Evolutionary conservation across 2,329 filamentous ascomycete species (phyloP).

Genomic region (Aureobasidium subglaciale): DNA sequence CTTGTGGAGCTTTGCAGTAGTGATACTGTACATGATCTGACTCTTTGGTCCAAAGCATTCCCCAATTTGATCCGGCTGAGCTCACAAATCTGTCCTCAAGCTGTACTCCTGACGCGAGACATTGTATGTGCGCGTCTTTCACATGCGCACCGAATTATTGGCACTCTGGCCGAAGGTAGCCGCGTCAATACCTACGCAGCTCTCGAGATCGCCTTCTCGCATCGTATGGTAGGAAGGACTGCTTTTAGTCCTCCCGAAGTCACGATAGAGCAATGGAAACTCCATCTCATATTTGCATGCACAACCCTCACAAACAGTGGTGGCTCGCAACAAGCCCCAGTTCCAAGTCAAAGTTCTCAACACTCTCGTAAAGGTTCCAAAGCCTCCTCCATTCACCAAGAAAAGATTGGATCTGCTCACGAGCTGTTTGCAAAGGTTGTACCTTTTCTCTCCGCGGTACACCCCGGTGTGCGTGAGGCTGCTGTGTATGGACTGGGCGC

Average conservation of each 20-base stretch:
- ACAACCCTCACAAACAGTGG: constrained; percentile 73
- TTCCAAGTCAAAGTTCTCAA: constrained; percentile 50
- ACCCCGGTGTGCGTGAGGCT: constrained; percentile 75
- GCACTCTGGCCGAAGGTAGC: constrained; percentile 63
- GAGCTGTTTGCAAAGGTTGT: constrained; percentile 89
- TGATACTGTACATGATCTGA: constrained; percentile 88
- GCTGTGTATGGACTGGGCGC: constrained; percentile 88
- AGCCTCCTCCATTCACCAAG: constrained; percentile 57
- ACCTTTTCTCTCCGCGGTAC: constrained; percentile 73
- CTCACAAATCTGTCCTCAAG: constrained; percentile 84
- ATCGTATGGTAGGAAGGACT: constrained; percentile 17
- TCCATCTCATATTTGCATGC: constrained; percentile 95
- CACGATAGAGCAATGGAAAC: constrained; percentile 93
- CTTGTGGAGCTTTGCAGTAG: constrained; percentile 92
- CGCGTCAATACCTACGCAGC: constrained; percentile 46
- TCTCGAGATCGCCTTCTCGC: constrained; percentile 49
- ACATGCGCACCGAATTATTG: constrained; percentile 85
- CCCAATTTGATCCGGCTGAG: constrained; percentile 88
- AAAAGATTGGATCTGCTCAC: constrained; percentile 79
- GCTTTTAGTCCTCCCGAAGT: constrained; percentile 56
- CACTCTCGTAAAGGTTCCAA: constrained; percentile 78
- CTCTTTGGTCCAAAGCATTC: constrained; percentile 96
- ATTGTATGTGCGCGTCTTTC: constrained; percentile 86
- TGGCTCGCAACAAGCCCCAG: constrained; percentile 53
- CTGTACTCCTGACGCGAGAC: constrained; percentile 82